phyloP scores from a whole-genome alignment of 2,329 filamentous ascomycete genomes.

The Coniochaeta sp. region DNA sequence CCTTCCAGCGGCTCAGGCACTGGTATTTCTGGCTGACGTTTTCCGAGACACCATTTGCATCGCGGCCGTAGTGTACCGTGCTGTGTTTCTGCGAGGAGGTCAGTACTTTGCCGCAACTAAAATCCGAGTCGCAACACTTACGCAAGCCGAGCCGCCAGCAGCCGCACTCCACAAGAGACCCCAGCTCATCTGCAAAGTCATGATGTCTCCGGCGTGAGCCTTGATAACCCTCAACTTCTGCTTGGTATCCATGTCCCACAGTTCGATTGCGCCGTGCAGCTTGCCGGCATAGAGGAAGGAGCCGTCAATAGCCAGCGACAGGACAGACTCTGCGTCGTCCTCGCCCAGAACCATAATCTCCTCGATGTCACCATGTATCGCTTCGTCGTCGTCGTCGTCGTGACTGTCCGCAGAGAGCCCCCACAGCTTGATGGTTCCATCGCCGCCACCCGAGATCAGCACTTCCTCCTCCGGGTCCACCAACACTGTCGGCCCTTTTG shows the following conservation, averaged over 20 bases:
- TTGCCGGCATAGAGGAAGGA: slow-evolving; percentile 91
- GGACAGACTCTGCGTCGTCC: slow-evolving; percentile 56
- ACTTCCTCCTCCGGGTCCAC: slow-evolving; percentile 71
- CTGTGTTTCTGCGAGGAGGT: slow-evolving; percentile 50
- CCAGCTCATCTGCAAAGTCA: slow-evolving; percentile 78
- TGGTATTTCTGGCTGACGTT: slow-evolving; percentile 47
- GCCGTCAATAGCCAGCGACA: slow-evolving; percentile 80
- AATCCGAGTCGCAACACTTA: slow-evolving; percentile 36
- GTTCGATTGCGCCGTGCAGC: slow-evolving; percentile 78
- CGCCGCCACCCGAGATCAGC: slow-evolving; percentile 83
- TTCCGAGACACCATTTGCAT: slow-evolving; percentile 36
- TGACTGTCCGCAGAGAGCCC: slow-evolving; percentile 40
- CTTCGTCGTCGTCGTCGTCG: slow-evolving; percentile 37
- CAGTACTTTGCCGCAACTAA: background rate
- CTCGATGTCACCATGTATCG: slow-evolving; percentile 53
- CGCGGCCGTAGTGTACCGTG: slow-evolving; percentile 56
- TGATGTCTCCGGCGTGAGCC: slow-evolving; percentile 72
- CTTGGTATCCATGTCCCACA: slow-evolving; percentile 94
- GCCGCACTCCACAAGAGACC: slow-evolving; percentile 82
- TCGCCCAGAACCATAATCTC: slow-evolving; percentile 61
- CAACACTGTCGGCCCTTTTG: slow-evolving; percentile 59
- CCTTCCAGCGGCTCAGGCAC: slow-evolving; percentile 33
- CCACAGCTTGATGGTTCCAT: slow-evolving; percentile 96
- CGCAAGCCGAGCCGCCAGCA: slow-evolving; percentile 80
- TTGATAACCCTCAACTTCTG: slow-evolving; percentile 85